Percentiles rank a stretch among this genome's conserved stretches.
Evolutionary conservation across 106 monocot species (phyloP).

Genomic region (Dendrobium chrysotoxum): DNA sequence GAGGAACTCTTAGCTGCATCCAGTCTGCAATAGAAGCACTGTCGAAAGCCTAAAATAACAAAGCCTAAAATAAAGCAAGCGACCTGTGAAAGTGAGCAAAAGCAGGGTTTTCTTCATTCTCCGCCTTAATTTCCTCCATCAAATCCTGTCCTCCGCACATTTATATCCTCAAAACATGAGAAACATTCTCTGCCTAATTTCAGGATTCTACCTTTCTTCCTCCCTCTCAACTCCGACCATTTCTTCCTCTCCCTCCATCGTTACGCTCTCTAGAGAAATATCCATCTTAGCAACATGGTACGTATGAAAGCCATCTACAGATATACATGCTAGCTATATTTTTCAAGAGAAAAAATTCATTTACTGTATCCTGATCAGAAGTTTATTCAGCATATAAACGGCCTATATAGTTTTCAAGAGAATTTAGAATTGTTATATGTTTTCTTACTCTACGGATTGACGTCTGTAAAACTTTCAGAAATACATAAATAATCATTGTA

Average conservation of each 20-base stretch:
- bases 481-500: too few species aligned
- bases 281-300: neutral
- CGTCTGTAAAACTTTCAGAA: too few species aligned
- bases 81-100: neutral
- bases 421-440: too few species aligned
- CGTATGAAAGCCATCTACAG: too few species aligned
- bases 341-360: neutral
- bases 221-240: neutral
- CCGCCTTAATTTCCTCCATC: neutral
- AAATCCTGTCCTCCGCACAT: slow-evolving; percentile 7
- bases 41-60: neutral
- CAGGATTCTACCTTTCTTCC: neutral
- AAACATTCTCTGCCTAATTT: neutral
- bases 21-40: slow-evolving; percentile 12
- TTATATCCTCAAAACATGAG: neutral
- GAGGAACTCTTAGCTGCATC: too few species aligned
- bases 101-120: neutral
- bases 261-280: neutral
- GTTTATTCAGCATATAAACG: neutral
- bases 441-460: neutral
- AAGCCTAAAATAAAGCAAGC: neutral
- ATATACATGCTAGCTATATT: neutral
- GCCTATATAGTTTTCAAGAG: too few species aligned
- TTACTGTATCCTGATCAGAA: neutral
- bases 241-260: neutral